Percentiles rank a stretch among this genome's conserved stretches.
These are phyloP conservation scores for Candida ulmi DNA, from an alignment of 805 yeast genomes.

Conservation along the genomic window DNA sequence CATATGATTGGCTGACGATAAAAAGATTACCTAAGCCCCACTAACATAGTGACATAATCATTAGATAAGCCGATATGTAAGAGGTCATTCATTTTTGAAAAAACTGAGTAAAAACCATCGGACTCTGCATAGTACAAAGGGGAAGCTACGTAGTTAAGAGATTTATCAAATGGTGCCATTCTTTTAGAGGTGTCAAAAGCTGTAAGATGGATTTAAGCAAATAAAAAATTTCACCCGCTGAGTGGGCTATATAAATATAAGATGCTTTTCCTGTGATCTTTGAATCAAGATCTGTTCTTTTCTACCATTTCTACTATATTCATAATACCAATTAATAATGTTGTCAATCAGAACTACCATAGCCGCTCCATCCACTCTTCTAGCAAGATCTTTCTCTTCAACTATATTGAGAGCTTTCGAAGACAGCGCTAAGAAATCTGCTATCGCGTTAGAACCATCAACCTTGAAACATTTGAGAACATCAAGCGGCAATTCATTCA, in stretches of 20 bases:
- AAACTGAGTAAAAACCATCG: too few relatives aligned
- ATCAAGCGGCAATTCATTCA: conserved; percentile 27
- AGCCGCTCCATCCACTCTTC: background rate
- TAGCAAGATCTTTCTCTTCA: conserved; percentile 5
- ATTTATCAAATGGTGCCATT: background rate
- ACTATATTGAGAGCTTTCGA: conserved; percentile 10
- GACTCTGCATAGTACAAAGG: background rate
- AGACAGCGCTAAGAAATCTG: conserved; percentile 17
- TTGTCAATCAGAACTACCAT: background rate
- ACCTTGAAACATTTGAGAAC: conserved; percentile 1
- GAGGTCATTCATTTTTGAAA: background rate
- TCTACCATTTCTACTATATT: background rate
- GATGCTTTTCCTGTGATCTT: too few relatives aligned
- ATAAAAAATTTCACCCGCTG: too few relatives aligned
- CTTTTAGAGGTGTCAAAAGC: too few relatives aligned
- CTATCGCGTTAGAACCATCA: conserved; percentile 13
- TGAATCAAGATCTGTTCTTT: too few relatives aligned
- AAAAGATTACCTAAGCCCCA: background rate
- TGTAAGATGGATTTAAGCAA: too few relatives aligned
- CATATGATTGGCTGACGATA: background rate
- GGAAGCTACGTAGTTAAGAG: background rate
- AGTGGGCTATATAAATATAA: too few relatives aligned
- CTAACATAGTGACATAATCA: background rate
- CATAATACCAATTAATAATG: background rate
- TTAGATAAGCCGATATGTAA: background rate